Evolutionary conservation across 2,329 filamentous ascomycete genomes (phyloP), one percentile per base, ranked within the genome.

Genomic region (Ophiosphaerella narmari): DNA sequence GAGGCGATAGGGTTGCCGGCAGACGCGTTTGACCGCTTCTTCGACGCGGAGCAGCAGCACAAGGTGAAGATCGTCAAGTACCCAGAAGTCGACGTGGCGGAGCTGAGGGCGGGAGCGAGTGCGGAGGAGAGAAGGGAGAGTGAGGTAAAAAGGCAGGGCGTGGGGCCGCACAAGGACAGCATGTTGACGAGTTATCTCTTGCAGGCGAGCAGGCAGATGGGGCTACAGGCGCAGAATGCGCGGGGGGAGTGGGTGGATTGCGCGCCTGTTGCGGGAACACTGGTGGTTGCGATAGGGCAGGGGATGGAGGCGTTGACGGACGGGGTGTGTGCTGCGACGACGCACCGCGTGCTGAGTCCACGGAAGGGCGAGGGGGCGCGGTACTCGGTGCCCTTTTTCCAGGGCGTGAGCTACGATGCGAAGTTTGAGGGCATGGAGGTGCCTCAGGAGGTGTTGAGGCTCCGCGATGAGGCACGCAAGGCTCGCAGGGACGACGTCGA

Each of bases 11-110:
- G 83, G 8, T 79, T 96, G 5, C 84, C 87, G 0, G 55, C 79
- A 0, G 74, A 81, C 43, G 89, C 91, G 0, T 95, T 96, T 72
- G 77, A 84, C 67, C 85, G 83, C 63, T 95, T 92, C 78, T 93
- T 93, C 74, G 89, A 92, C 68, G 62, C 63, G 1, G 74, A 80
- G 36, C 80, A 78, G 77, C 90, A 94, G 75, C 90, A 95, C 77
- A 95, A 95, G 78, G 81, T 95, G 64, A 96, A 96, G 77, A 87
- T 96, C 52, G 87, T 95, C 52, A 90, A 89, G 76, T 95, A 94
- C 67, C 91, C 91, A 0, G 90, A 94, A 53, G 68, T 72, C 68
- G 66, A 70, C 41, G 58, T 72, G 14, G 59, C 66, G 4, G 64
- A 72, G 39, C 51, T 72, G 26, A 52, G 64, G 7, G 40, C 49